phyloP scores from a whole-genome alignment of 371 early-diverging fungal species.

The Mucor ambiguus region DNA sequence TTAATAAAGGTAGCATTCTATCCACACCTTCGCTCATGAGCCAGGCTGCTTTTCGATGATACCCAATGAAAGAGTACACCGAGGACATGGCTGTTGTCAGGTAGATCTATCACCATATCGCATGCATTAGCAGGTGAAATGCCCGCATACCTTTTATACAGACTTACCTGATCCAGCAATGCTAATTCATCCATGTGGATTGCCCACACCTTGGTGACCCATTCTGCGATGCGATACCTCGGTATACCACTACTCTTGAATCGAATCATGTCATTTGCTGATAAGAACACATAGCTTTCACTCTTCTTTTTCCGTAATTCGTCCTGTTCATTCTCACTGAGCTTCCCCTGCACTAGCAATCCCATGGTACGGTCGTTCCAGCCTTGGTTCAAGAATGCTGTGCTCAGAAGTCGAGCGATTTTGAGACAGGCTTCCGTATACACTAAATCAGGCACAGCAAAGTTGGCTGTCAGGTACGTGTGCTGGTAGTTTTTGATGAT shows the following conservation, averaged over 20 bases:
- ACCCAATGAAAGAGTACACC: constrained; percentile 64
- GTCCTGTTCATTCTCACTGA: not conserved
- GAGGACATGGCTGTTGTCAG: constrained; percentile 64
- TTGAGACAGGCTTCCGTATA: constrained; percentile 53
- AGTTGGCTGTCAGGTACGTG: constrained; percentile 28
- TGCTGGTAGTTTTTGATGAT: constrained; percentile 50
- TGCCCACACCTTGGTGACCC: constrained; percentile 61
- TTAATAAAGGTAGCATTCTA: constrained; percentile 59
- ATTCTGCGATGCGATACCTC: constrained; percentile 57
- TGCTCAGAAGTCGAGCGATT: constrained; percentile 40
- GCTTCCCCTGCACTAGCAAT: constrained; percentile 12
- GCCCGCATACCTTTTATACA: not conserved
- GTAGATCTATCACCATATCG: constrained; percentile 45
- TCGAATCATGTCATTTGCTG: not conserved
- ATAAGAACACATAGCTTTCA: not conserved
- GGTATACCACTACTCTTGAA: constrained; percentile 27
- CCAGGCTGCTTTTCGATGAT: constrained; percentile 76
- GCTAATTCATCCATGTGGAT: constrained; percentile 53
- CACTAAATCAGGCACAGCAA: constrained; percentile 24
- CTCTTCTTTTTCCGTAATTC: not conserved
- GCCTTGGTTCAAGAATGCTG: constrained; percentile 32
- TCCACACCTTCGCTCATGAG: constrained; percentile 66
- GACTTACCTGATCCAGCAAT: constrained; percentile 56
- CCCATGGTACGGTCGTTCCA: constrained; percentile 31
- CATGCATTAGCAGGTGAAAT: not conserved